Evolutionary conservation across 1,284 basidiomycete species (phyloP).

Genomic region (Singerocomus inundabilis): DNA sequence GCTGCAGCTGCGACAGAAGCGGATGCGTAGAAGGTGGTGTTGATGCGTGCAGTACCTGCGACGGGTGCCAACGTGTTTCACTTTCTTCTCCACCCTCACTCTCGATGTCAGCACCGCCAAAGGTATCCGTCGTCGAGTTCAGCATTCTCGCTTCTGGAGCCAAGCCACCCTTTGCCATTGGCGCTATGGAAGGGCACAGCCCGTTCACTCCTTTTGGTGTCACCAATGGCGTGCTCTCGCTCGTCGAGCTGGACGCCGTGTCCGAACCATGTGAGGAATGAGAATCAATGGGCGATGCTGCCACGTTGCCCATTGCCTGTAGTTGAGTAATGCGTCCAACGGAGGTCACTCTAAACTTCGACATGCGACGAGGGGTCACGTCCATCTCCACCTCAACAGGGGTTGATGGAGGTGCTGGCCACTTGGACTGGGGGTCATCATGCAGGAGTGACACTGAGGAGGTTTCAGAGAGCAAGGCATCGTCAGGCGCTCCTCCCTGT

Average conservation of each 20-base stretch:
- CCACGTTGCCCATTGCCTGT: constrained; percentile 13
- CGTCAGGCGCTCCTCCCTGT: constrained; percentile 12
- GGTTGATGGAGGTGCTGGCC: constrained; percentile 31
- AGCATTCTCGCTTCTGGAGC: constrained; percentile 29
- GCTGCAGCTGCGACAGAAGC: constrained; percentile 55
- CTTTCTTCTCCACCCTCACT: constrained; percentile 7
- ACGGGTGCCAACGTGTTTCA: not conserved
- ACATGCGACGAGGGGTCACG: constrained; percentile 25
- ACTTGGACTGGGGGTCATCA: constrained; percentile 23
- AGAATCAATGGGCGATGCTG: constrained; percentile 21
- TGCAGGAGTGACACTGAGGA: constrained; percentile 25
- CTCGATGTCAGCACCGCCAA: constrained; percentile 35
- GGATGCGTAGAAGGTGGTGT: constrained; percentile 30
- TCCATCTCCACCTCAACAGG: constrained; percentile 29
- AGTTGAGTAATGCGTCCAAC: constrained; percentile 29
- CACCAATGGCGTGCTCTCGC: constrained; percentile 18
- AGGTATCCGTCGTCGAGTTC: constrained; percentile 38
- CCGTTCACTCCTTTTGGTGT: constrained; percentile 22
- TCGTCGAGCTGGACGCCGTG: constrained; percentile 22
- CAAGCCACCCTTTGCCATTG: constrained; percentile 17
- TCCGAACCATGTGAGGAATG: constrained; percentile 27
- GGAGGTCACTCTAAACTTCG: constrained; percentile 32
- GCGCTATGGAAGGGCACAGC: not conserved
- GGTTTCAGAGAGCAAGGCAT: constrained; percentile 15
- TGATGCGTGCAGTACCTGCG: constrained; percentile 33